Evolutionary conservation across 176 grass and related monocot species (phyloP).

Genomic region (Raddia distichophylla): DNA sequence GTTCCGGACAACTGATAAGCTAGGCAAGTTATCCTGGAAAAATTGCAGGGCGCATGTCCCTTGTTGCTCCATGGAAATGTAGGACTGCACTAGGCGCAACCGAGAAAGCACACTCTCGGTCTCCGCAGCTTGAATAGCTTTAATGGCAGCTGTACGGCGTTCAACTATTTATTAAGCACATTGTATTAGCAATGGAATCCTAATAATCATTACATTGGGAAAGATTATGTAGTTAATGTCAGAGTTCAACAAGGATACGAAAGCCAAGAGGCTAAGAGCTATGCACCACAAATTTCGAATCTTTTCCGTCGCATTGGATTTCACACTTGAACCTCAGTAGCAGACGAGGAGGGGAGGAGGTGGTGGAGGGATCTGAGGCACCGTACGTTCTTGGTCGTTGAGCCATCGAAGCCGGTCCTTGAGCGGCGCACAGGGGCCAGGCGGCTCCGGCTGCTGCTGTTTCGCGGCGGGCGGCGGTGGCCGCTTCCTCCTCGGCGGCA

Average conservation of each 20-base stretch:
- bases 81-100: constrained; percentile 48
- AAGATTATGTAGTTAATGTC: not conserved
- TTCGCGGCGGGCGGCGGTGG: not conserved
- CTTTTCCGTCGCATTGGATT: not conserved
- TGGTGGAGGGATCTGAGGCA: not conserved
- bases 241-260: not conserved
- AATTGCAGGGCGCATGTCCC: constrained; percentile 63
- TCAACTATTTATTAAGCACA: constrained; percentile 49
- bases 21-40: constrained; percentile 76
- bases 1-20: constrained; percentile 48
- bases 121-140: constrained; percentile 61
- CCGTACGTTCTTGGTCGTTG: constrained; percentile 46
- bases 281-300: not conserved
- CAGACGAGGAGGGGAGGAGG: not conserved
- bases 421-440: constrained; percentile 20
- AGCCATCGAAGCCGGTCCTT: constrained; percentile 34
- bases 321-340: not conserved
- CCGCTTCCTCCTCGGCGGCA: constrained; percentile 43
- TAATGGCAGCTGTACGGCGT: constrained; percentile 58
- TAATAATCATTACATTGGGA: not conserved
- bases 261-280: not conserved
- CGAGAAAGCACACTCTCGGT: constrained; percentile 59
- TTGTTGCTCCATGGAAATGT: constrained; percentile 62
- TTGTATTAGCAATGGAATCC: constrained; percentile 13
- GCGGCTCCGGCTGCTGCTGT: constrained; percentile 21